Evolutionary conservation across 2,329 filamentous ascomycete species (phyloP).

Genomic region (Didymella glomerata): DNA sequence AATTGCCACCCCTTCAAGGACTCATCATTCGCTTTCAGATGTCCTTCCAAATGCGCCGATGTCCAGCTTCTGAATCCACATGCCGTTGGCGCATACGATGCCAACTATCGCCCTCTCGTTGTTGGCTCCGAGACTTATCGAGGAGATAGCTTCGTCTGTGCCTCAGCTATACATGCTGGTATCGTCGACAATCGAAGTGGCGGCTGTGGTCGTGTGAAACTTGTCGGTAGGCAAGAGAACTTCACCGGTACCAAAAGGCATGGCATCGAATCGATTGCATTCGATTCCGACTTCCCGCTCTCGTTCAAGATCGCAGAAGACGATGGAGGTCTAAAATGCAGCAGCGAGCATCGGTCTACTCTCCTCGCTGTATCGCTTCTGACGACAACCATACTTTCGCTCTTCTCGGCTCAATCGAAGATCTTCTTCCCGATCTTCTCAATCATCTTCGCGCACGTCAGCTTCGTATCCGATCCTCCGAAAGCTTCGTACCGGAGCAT

Average conservation of each 20-base stretch:
- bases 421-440: slow-evolving; percentile 85
- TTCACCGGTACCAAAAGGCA: slow-evolving; percentile 71
- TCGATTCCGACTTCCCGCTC: slow-evolving; percentile 87
- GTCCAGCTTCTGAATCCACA: slow-evolving; percentile 73
- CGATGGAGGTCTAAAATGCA: slow-evolving; percentile 69
- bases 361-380: slow-evolving; percentile 79
- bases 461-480: slow-evolving; percentile 86
- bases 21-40: slow-evolving; percentile 74
- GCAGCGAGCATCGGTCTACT: slow-evolving; percentile 77
- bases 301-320: slow-evolving; percentile 76
- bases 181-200: slow-evolving; percentile 73
- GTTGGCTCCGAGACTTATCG: slow-evolving; percentile 75
- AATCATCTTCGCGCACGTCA: slow-evolving; percentile 86
- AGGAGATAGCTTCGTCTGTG: slow-evolving; percentile 89
- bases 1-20: slow-evolving; percentile 78
- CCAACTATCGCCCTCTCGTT: slow-evolving; percentile 64
- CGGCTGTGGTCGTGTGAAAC: slow-evolving; percentile 80
- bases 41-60: slow-evolving; percentile 73
- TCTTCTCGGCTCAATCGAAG: slow-evolving; percentile 78
- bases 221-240: slow-evolving; percentile 71
- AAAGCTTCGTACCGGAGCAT: slow-evolving; percentile 61
- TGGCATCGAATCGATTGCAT: slow-evolving; percentile 78
- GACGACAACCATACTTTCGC: slow-evolving; percentile 75
- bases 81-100: slow-evolving; percentile 73
- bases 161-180: slow-evolving; percentile 84